Evolutionary conservation across 163 green algal genomes (phyloP).

Genomic region (Chlamydomonas reinhardtii): DNA sequence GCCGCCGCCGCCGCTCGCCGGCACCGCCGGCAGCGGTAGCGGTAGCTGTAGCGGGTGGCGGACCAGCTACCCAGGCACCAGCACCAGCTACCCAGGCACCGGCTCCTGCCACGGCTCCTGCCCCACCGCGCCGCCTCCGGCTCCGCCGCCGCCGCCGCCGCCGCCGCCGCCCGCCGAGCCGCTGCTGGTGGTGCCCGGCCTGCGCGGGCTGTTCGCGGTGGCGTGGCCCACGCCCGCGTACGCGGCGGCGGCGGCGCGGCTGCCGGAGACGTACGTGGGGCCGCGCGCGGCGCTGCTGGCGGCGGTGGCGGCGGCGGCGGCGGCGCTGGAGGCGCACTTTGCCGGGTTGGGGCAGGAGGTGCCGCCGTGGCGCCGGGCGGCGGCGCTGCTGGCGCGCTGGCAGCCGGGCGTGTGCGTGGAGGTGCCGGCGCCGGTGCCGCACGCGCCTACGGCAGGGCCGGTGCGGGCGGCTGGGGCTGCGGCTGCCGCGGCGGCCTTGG

Average conservation of each 20-base stretch:
- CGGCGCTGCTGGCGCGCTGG: not conserved
- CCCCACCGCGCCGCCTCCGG: no score
- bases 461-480: no score
- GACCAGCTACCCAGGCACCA: no score
- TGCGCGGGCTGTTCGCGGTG: not conserved
- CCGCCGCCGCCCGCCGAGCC: not conserved
- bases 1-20: no score
- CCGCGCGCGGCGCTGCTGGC: not conserved
- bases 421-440: no score
- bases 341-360: not conserved
- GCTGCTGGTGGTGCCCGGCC: not conserved
- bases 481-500: no score
- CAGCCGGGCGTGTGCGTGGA: not conserved
- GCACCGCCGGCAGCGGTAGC: no score
- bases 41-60: no score
- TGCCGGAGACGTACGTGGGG: not conserved
- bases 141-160: not conserved
- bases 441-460: no score
- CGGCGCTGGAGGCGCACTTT: not conserved
- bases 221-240: not conserved
- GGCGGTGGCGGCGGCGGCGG: not conserved
- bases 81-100: no score
- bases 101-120: no score
- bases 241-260: not conserved
- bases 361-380: slow-evolving; percentile 3